Base-by-base conservation (phyloP, 176 grass and related monocot genomes). In the Triticum timopheevii region DNA sequence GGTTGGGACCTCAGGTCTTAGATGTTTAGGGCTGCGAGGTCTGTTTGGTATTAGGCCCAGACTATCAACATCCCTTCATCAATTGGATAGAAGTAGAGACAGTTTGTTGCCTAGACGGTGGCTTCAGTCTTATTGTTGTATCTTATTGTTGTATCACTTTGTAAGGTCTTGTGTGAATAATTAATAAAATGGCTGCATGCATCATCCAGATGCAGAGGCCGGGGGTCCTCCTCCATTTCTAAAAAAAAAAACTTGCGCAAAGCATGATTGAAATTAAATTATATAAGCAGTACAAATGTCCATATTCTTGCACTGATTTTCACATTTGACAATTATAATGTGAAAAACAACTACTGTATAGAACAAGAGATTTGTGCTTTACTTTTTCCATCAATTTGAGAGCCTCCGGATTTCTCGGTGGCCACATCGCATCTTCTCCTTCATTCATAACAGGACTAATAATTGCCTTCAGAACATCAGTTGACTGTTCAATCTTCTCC, bases 401-500 rank as follows among this genome's bases (percentile, higher is more conserved):
- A 39, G 87, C 83, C 17, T 91, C 87, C 8, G 85, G 90, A 76
- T 94, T 89, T 78, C 82, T 91, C 28, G 97, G 94, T 84, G 94
- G 94, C 92, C 97, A 99, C 63, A 86, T 83, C 61, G 90, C 90
- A 35, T 96, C 92, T 87, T 91, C 92, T 78, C 88, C 77, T 72
- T 91, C 90, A 83, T 85, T 65, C 73, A 99, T 82, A 56, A 78
- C 89, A 78, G 97, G 92, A 86, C 73, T 94, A 84, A 99, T 76
- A 47, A 96, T 99, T 77, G 82, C 79, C 88, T 96, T 94, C 52
- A 99, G 84, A 59, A 99, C 80, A 90, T 99, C 97, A 82, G 97
- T 99, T 58, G 97, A 84, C 68, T 91, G 86, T 76, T 94, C 92
- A 69, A 99, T 96, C 52, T 94, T 96, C 89, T 96, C 90, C 97